A percentile compares a stretch with the other conserved stretches of the same genome.
Conservation (phyloP, 176 grass and related monocot genomes). For the Ananas comosus region DNA sequence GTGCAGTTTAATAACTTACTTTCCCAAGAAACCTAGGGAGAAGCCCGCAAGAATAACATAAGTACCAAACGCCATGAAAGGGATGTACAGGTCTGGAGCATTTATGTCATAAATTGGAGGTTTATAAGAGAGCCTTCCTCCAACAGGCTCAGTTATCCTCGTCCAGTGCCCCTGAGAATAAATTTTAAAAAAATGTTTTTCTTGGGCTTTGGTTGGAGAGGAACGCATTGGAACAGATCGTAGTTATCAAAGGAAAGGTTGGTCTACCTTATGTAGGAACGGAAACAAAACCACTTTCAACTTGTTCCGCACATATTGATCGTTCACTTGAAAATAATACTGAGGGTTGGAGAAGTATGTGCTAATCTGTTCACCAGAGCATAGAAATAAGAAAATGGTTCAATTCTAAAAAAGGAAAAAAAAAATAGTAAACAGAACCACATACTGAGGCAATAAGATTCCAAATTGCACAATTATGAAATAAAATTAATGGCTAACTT, state of each 20-base stretch:
- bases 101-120: constrained; percentile 94
- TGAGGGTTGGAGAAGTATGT: constrained; percentile 78
- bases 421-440: no score
- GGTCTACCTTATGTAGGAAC: constrained; percentile 70
- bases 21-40: constrained; percentile 68
- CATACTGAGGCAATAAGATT: no score
- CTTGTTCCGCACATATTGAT: constrained; percentile 86
- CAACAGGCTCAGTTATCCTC: constrained; percentile 75
- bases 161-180: constrained; percentile 81
- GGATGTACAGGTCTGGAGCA: constrained; percentile 91
- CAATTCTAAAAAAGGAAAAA: no score
- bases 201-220: constrained; percentile 4
- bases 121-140: constrained; percentile 69
- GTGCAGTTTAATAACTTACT: constrained; percentile 31
- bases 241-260: constrained; percentile 12
- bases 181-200: background rate
- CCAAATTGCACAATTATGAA: no score
- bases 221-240: background rate
- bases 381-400: background rate
- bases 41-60: constrained; percentile 74
- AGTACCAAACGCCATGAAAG: constrained; percentile 85
- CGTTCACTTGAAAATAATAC: constrained; percentile 98
- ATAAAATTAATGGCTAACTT: no score
- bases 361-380: constrained; percentile 43
- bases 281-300: constrained; percentile 84